Conservation (phyloP, 306 rosid genomes). For the Lathyrus tuberosus region DNA sequence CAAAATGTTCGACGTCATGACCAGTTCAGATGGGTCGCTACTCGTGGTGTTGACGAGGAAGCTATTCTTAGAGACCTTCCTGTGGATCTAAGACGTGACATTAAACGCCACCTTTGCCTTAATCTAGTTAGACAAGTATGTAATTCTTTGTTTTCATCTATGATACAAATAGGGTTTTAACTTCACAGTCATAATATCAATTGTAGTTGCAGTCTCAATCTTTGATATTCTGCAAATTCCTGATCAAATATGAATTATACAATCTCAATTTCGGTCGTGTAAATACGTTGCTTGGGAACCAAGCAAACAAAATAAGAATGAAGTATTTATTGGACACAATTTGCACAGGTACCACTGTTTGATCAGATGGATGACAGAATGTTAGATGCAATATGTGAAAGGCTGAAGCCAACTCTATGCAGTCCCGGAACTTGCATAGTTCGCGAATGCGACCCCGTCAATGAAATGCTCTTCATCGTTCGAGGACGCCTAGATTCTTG, state of each 20-base stretch:
- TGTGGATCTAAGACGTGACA: conserved; percentile 58
- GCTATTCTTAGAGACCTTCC: conserved; percentile 58
- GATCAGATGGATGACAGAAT: conserved; percentile 63
- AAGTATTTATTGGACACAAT: conserved; percentile 13
- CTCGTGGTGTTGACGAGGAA: conserved; percentile 62
- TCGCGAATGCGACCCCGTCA: conserved; percentile 60
- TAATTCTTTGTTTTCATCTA: not conserved
- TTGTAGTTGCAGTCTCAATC: too few relatives aligned
- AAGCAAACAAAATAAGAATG: conserved; percentile 2
- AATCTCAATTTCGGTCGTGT: too few relatives aligned
- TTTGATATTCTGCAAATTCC: too few relatives aligned
- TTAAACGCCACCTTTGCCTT: conserved; percentile 59
- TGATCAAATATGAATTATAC: too few relatives aligned
- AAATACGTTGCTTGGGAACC: conserved; percentile 25
- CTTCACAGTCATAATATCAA: not conserved
- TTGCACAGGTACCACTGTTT: conserved; percentile 55
- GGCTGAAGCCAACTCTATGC: conserved; percentile 56
- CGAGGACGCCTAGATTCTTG: conserved; percentile 56
- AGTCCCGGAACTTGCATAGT: conserved; percentile 51
- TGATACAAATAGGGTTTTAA: not conserved
- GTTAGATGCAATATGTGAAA: conserved; percentile 65
- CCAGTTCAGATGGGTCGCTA: conserved; percentile 59
- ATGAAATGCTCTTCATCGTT: conserved; percentile 59
- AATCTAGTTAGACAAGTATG: conserved; percentile 57
- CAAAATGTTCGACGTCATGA: conserved; percentile 54